Evolutionary conservation across 352 stramenopile species (phyloP).

Genomic region (Phytophthora tentaculata): DNA sequence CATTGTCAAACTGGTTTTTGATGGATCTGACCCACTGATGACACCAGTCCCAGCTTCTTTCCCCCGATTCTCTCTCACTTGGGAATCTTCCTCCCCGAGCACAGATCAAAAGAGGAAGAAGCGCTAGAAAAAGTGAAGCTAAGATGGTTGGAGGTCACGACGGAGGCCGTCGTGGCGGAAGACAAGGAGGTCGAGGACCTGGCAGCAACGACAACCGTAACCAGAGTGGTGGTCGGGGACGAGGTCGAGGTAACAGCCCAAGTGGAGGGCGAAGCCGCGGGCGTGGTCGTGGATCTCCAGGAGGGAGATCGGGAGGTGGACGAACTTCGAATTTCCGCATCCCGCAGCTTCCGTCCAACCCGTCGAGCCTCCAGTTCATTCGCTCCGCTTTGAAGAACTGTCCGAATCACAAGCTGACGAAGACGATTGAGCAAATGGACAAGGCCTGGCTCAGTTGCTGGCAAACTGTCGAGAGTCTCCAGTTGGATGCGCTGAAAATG

Average conservation of each 20-base stretch:
- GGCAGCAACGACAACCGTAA: conserved; percentile 1
- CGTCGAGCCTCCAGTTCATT: conserved; percentile 57
- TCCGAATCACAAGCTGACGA: conserved; percentile 46
- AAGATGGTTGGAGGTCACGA: conserved; percentile 26
- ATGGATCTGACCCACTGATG: not conserved
- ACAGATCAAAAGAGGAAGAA: conserved; percentile 8
- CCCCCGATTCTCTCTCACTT: conserved; percentile 14
- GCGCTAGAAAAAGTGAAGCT: not conserved
- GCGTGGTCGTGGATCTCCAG: conserved; percentile 1
- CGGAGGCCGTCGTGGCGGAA: conserved; percentile 8
- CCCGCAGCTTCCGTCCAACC: conserved; percentile 19
- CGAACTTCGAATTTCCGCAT: not conserved
- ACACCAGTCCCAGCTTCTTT: not conserved
- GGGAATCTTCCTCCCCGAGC: conserved; percentile 10
- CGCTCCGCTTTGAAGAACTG: conserved; percentile 45
- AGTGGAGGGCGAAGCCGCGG: conserved; percentile 4
- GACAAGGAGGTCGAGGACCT: conserved; percentile 16
- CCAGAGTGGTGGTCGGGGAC: conserved; percentile 12
- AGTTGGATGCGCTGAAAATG: conserved; percentile 41
- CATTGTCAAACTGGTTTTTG: not conserved
- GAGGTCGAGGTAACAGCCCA: not conserved
- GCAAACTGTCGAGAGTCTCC: conserved; percentile 42
- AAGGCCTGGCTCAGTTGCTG: conserved; percentile 60
- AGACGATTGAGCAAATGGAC: conserved; percentile 39
- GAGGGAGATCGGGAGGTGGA: not conserved